Conservation (phyloP, 1,284 basidiomycete genomes). For the Marasmius sp. region DNA sequence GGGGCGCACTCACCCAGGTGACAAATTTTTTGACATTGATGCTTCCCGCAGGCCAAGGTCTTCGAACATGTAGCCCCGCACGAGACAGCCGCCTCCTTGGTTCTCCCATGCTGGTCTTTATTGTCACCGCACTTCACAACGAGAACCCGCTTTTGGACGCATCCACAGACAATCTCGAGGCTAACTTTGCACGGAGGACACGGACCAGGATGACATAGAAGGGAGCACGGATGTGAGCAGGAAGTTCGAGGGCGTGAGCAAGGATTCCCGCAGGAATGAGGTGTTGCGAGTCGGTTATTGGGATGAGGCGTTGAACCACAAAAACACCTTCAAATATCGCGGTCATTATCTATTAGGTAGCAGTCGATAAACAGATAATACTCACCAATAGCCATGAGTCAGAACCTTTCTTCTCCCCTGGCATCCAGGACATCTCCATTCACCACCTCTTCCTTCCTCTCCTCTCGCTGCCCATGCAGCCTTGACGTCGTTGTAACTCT, state of each 20-base stretch:
- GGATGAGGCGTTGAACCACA: constrained; percentile 78
- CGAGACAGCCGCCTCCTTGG: constrained; percentile 40
- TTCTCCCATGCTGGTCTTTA: not conserved
- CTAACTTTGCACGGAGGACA: constrained; percentile 55
- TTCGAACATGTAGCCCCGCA: constrained; percentile 70
- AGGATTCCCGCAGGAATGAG: constrained; percentile 82
- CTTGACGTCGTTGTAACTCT: constrained; percentile 73
- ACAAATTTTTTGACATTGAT: constrained; percentile 61
- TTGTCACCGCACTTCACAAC: constrained; percentile 63
- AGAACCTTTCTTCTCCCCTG: constrained; percentile 69
- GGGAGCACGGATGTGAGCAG: constrained; percentile 82
- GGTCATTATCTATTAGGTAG: constrained; percentile 3
- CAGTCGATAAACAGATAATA: constrained; percentile 4
- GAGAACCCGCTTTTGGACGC: constrained; percentile 54
- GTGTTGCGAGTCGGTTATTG: constrained; percentile 67
- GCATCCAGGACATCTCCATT: constrained; percentile 90
- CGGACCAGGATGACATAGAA: constrained; percentile 56
- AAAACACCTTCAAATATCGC: constrained; percentile 65
- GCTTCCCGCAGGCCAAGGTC: constrained; percentile 66
- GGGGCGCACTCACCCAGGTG: constrained; percentile 72
- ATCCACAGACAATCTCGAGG: constrained; percentile 61
- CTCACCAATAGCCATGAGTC: constrained; percentile 70
- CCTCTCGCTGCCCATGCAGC: constrained; percentile 78
- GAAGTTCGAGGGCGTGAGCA: constrained; percentile 68
- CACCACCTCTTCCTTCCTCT: constrained; percentile 57